These are phyloP conservation scores for Aspergillus fumigatiaffinis DNA, from an alignment of 2,329 filamentous ascomycete species.

Conservation along the genomic window DNA sequence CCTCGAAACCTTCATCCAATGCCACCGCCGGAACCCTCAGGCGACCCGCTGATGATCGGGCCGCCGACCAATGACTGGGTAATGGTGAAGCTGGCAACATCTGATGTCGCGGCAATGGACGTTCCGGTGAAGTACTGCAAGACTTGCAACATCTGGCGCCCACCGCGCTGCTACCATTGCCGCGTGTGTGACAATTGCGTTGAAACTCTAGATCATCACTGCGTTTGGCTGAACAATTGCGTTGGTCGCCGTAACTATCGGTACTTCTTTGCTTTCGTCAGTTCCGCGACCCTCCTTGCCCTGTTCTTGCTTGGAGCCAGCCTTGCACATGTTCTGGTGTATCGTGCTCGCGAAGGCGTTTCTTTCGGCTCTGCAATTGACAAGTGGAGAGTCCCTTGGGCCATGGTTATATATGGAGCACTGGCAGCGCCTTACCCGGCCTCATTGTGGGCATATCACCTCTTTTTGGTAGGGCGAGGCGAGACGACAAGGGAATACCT, in stretches of 20 bases:
- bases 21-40: conserved; percentile 68
- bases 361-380: conserved; percentile 66
- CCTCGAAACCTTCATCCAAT: conserved; percentile 89
- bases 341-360: conserved; percentile 59
- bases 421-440: conserved; percentile 74
- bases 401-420: conserved; percentile 79
- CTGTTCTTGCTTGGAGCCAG: conserved; percentile 73
- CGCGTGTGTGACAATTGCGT: conserved; percentile 95
- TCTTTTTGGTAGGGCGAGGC: conserved; percentile 84
- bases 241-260: conserved; percentile 96
- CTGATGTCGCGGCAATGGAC: conserved; percentile 82
- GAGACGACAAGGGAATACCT: conserved; percentile 96
- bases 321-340: conserved; percentile 75
- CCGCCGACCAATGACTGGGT: conserved; percentile 92
- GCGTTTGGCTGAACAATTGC: conserved; percentile 98
- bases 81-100: conserved; percentile 76
- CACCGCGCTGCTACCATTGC: conserved; percentile 92
- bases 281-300: conserved; percentile 69
- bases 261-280: conserved; percentile 92
- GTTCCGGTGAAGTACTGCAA: conserved; percentile 98
- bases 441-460: conserved; percentile 79
- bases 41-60: conserved; percentile 76
- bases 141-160: conserved; percentile 95
- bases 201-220: conserved; percentile 96
- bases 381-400: conserved; percentile 75